Evolutionary conservation across 2,329 filamentous ascomycete genomes (phyloP).

Genomic region (Cladobotryum mycophilum): DNA sequence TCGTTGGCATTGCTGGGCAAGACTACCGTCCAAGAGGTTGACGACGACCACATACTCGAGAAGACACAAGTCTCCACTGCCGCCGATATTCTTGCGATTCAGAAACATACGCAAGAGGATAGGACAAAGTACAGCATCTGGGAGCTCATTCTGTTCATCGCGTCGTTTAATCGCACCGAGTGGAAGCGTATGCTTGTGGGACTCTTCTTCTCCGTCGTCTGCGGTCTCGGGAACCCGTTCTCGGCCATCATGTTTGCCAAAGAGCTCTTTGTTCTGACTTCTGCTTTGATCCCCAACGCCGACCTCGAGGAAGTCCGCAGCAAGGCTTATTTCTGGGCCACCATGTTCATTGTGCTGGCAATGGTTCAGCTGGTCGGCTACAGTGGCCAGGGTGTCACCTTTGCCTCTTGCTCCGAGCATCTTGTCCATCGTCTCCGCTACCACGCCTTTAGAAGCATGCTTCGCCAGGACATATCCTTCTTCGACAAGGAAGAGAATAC

Average conservation of each 20-base stretch:
- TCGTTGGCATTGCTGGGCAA: constrained; percentile 34
- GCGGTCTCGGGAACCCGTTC: background rate
- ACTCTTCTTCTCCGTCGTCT: background rate
- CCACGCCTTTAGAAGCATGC: constrained; percentile 22
- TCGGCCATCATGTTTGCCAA: background rate
- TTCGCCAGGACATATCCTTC: constrained; percentile 37
- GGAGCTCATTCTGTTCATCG: constrained; percentile 57
- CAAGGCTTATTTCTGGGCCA: constrained; percentile 78
- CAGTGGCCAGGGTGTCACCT: constrained; percentile 60
- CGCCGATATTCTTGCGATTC: constrained; percentile 53
- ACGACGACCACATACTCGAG: constrained; percentile 57
- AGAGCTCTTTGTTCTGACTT: constrained; percentile 20
- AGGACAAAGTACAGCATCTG: constrained; percentile 41
- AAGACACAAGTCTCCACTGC: constrained; percentile 50
- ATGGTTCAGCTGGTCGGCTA: constrained; percentile 66
- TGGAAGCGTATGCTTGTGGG: background rate
- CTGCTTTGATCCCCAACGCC: constrained; percentile 33
- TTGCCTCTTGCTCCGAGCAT: constrained; percentile 73
- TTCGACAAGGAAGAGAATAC: constrained; percentile 29
- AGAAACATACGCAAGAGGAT: constrained; percentile 38
- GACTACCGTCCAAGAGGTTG: constrained; percentile 32
- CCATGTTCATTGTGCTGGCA: constrained; percentile 84
- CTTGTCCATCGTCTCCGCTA: constrained; percentile 72
- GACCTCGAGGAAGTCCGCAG: constrained; percentile 53
- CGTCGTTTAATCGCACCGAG: background rate